Percentiles rank a stretch among this genome's conserved stretches.
phyloP scores from a whole-genome alignment of 345 rosid species.

The Hibiscus tridactylites region DNA sequence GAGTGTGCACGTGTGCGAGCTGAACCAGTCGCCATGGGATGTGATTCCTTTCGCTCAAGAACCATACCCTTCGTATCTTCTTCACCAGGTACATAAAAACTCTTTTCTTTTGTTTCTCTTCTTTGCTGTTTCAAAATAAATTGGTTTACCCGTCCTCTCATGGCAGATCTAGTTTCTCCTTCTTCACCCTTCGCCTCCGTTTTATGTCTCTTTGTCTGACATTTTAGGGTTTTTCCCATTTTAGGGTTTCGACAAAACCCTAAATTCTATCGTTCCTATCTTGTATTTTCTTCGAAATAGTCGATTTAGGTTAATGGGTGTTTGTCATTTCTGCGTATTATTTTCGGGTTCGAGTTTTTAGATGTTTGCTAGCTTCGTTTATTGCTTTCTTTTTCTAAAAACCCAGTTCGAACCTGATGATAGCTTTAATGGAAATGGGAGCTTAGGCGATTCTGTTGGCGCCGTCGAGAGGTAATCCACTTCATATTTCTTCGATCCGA shows the following conservation, averaged over 20 bases:
- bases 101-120: constrained; percentile 1
- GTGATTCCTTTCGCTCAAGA: constrained; percentile 39
- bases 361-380: constrained; percentile 8
- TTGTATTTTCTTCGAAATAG: constrained; percentile 16
- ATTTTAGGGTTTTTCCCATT: constrained; percentile 5
- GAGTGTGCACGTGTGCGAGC: constrained; percentile 58
- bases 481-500: constrained; percentile 16
- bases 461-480: constrained; percentile 50
- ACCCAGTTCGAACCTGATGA: constrained; percentile 47
- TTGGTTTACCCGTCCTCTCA: not conserved
- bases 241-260: constrained; percentile 56
- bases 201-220: constrained; percentile 15
- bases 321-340: constrained; percentile 27
- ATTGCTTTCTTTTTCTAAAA: constrained; percentile 1
- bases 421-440: constrained; percentile 49
- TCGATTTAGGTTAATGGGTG: constrained; percentile 58
- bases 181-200: constrained; percentile 14
- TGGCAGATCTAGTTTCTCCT: constrained; percentile 29
- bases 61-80: constrained; percentile 6
- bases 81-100: constrained; percentile 22
- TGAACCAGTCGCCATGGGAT: constrained; percentile 99
- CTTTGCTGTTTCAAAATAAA: not conserved
- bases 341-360: constrained; percentile 11
- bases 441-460: constrained; percentile 58
- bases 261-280: constrained; percentile 34